Evolutionary conservation across 2,329 filamentous ascomycete genomes (phyloP).

Genomic region (Alternaria tenuissima): DNA sequence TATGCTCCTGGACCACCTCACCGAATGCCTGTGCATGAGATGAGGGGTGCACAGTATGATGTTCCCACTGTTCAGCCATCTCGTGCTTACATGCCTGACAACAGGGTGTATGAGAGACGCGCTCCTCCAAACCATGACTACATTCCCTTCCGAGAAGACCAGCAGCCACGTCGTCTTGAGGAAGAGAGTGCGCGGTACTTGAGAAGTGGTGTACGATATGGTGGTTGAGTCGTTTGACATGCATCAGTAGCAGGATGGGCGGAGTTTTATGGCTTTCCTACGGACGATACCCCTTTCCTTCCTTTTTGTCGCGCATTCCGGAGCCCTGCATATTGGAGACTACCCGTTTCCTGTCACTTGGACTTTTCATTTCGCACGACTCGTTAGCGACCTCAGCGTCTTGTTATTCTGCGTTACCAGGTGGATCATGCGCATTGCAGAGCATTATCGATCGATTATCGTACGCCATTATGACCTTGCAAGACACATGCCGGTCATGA

Average conservation of each 20-base stretch:
- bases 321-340: constrained; percentile 14
- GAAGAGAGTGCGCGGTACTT: constrained; percentile 17
- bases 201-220: constrained; percentile 24
- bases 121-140: constrained; percentile 21
- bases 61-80: constrained; percentile 11
- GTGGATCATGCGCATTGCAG: not conserved
- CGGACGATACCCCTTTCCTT: constrained; percentile 38
- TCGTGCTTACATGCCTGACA: constrained; percentile 23
- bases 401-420: constrained; percentile 6
- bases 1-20: constrained; percentile 25
- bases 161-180: constrained; percentile 16
- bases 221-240: constrained; percentile 22
- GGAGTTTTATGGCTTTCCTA: constrained; percentile 27
- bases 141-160: constrained; percentile 19
- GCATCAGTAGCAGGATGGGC: constrained; percentile 11
- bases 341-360: constrained; percentile 4
- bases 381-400: not conserved
- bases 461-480: not conserved
- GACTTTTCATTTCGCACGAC: not conserved
- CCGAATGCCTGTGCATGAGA: constrained; percentile 22
- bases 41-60: constrained; percentile 32
- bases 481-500: not conserved
- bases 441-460: not conserved
- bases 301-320: constrained; percentile 18
- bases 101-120: constrained; percentile 23